Evolutionary conservation across 345 rosid species (phyloP).

Genomic region (Citrus inodora): DNA sequence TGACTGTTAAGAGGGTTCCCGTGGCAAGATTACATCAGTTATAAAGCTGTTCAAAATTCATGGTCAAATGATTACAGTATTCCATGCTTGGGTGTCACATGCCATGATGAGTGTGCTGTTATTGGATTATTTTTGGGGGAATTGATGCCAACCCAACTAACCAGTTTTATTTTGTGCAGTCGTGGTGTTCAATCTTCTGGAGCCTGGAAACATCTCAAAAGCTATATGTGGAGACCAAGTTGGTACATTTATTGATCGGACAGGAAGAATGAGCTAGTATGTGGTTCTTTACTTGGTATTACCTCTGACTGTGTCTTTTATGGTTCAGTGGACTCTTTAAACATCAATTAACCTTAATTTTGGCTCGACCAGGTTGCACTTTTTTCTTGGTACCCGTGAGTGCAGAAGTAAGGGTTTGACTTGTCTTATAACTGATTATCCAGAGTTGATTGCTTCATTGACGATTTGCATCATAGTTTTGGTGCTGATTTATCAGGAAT

Average conservation of each 20-base stretch:
- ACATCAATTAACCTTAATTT: not conserved
- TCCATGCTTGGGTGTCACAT: not conserved
- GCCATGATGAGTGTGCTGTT: not conserved
- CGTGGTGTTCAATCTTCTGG: conserved; percentile 39
- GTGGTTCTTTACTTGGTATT: conserved; percentile 20
- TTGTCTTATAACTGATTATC: not conserved
- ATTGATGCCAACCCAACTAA: not conserved
- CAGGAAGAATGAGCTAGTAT: conserved; percentile 9
- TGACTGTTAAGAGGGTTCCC: not conserved
- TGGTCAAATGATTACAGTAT: not conserved
- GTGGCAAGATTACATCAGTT: not conserved
- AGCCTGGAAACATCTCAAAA: conserved; percentile 44
- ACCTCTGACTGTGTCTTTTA: not conserved
- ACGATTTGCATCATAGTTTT: not conserved
- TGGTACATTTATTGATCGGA: conserved; percentile 45
- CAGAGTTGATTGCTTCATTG: not conserved
- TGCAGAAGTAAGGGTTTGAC: conserved; percentile 2
- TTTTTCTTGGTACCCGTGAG: not conserved
- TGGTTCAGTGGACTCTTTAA: not conserved
- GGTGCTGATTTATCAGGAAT: not conserved
- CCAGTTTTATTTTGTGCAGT: conserved; percentile 20
- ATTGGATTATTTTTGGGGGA: not conserved
- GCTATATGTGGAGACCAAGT: conserved; percentile 48
- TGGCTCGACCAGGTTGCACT: not conserved
- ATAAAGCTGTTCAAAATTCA: not conserved